phyloP scores from a whole-genome alignment of 345 rosid species.

The Turritis glabra region DNA sequence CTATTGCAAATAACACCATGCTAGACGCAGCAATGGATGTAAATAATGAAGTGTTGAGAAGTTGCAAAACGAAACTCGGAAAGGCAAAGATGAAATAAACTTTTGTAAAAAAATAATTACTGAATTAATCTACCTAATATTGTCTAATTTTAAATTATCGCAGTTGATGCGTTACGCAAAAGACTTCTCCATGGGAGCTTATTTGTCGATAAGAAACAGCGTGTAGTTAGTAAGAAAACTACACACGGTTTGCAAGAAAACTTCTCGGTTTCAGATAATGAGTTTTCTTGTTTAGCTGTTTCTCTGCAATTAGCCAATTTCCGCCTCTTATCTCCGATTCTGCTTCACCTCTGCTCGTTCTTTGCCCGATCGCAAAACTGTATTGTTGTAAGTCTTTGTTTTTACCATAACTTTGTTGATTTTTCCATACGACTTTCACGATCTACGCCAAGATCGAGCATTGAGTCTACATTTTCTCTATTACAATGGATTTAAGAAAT shows the following conservation, averaged over 20 bases:
- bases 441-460: constrained; percentile 5
- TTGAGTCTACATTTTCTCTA: constrained; percentile 2
- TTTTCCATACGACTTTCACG: background rate
- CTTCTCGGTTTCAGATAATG: background rate
- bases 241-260: background rate
- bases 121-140: too few species aligned
- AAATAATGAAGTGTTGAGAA: too few species aligned
- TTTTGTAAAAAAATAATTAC: too few species aligned
- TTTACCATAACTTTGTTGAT: background rate
- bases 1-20: too few species aligned
- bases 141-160: too few species aligned
- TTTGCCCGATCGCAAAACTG: constrained; percentile 1
- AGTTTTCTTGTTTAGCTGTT: background rate
- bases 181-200: too few species aligned
- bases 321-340: background rate
- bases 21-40: too few species aligned
- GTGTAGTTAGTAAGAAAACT: background rate
- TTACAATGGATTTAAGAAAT: background rate
- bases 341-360: constrained; percentile 1
- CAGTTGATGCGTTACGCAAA: too few species aligned
- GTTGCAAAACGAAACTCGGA: too few species aligned
- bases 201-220: background rate
- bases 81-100: too few species aligned
- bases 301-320: background rate
- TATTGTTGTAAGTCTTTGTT: constrained; percentile 3